Evolutionary conservation across 306 rosid genomes (phyloP).

Genomic region (Dicorynia guianensis): DNA sequence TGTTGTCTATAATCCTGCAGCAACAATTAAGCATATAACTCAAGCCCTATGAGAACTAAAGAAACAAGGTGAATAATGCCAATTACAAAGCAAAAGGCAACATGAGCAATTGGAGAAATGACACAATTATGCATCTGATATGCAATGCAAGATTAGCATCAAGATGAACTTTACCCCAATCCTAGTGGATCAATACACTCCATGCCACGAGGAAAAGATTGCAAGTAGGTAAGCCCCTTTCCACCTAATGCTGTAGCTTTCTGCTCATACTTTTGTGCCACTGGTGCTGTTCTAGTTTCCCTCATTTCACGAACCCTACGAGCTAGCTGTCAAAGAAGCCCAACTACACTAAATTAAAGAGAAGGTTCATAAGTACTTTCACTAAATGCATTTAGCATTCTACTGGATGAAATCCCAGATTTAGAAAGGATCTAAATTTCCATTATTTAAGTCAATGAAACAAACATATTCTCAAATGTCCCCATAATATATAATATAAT

Average conservation of each 20-base stretch:
- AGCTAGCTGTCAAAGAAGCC: slow-evolving; percentile 80
- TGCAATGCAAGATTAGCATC: slow-evolving; percentile 39
- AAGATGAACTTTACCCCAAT: slow-evolving; percentile 70
- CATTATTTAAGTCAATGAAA: slow-evolving; percentile 20
- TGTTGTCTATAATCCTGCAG: slow-evolving; percentile 93
- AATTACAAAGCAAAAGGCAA: slow-evolving; percentile 21
- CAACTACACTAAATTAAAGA: slow-evolving; percentile 54
- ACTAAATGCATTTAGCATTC: not conserved
- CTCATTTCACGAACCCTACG: slow-evolving; percentile 99
- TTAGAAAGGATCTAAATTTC: not conserved
- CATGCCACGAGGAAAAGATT: slow-evolving; percentile 96
- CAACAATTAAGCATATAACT: slow-evolving; percentile 39
- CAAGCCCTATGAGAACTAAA: slow-evolving; percentile 36
- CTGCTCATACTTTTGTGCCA: slow-evolving; percentile 75
- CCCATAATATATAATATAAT: too few species aligned
- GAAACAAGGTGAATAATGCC: slow-evolving; percentile 26
- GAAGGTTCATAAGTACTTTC: slow-evolving; percentile 36
- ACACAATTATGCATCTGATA: not conserved
- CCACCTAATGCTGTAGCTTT: slow-evolving; percentile 53
- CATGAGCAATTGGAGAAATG: slow-evolving; percentile 17
- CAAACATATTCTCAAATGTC: not conserved
- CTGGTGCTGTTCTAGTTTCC: slow-evolving; percentile 93
- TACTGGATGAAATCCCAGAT: slow-evolving; percentile 18
- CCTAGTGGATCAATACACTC: slow-evolving; percentile 97
- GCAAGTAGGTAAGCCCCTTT: slow-evolving; percentile 79